Base-by-base conservation (phyloP, 2,329 filamentous ascomycete species). In the Hymenoscyphus infarciens region DNA sequence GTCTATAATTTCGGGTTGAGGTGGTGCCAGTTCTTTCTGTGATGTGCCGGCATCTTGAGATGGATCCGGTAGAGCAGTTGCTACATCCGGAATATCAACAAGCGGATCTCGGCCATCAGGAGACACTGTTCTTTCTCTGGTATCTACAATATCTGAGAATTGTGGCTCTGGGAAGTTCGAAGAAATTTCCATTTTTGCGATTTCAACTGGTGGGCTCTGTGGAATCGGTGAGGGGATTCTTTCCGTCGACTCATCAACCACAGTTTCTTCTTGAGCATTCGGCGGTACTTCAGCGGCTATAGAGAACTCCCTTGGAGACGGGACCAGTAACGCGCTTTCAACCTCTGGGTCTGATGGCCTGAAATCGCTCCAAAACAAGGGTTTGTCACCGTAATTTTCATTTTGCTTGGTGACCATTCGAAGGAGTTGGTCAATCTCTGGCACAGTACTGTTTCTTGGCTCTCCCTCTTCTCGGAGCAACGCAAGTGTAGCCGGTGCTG, bases 321-420 rank as follows among this genome's bases (percentile, higher is more conserved):
- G 56, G 13, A 35, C n/a, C 10, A 31, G 16, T 27, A 57, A 60
- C 11, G 55, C 52, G 11, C 4, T 56, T 39, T 63, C 57, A 35
- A 64, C 25, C 15, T 61, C 57, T 11, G 31, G 31, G n/a, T 63
- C 56, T 13, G 57, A 11, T 52, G 61, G n/a, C 27, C 57, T 61
- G 19, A 63, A 63, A 52, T 64, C 63, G 31, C 22, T 60, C 63
- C 53, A 64, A 19, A 66, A 64, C 5, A 64, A 35, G 8, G 62
- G 62, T 45, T 60, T 61, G 25, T 63, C 58, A 45, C 35, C 55
- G 42, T 59, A 56, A 6, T 38, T 29, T 19, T 63, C 53, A 25
- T 60, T 64, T 16, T 61, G 55, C 60, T 62, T 53, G 15, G 57
- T 56, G 22, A 63, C 60, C 1, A 57, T 38, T n/a, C 61, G 59